A percentile compares a stretch with the other conserved stretches of the same genome.
Conservation (phyloP, 2,329 filamentous ascomycete genomes). For the Aulographum hederae region DNA sequence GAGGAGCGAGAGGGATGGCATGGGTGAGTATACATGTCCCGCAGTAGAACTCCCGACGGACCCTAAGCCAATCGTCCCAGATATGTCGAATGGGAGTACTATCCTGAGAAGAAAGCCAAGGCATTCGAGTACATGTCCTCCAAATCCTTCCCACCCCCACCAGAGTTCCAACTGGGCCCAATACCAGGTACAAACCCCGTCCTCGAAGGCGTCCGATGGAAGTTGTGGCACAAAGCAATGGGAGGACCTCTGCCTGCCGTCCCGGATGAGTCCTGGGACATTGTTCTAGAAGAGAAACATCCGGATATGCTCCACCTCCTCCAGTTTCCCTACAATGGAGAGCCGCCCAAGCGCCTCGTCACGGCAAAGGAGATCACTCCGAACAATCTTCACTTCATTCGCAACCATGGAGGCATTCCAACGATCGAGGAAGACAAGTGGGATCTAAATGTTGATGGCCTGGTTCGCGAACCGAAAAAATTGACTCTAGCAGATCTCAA, state of each 20-base stretch:
- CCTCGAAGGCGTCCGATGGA: constrained; percentile 26
- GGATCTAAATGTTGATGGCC: constrained; percentile 37
- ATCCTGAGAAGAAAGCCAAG: constrained; percentile 46
- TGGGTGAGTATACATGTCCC: constrained; percentile 14
- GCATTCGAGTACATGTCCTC: constrained; percentile 34
- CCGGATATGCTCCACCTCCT: constrained; percentile 29
- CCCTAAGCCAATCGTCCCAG: constrained; percentile 8
- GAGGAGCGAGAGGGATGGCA: constrained; percentile 29
- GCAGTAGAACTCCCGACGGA: neutral
- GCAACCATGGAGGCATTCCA: constrained; percentile 57
- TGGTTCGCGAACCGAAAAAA: constrained; percentile 38
- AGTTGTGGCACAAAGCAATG: constrained; percentile 26
- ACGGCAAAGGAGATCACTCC: constrained; percentile 38
- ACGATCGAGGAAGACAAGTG: constrained; percentile 30
- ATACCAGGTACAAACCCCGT: constrained; percentile 25
- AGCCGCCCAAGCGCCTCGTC: constrained; percentile 32
- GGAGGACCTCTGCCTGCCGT: constrained; percentile 21
- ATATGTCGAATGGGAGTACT: constrained; percentile 53
- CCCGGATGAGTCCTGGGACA: constrained; percentile 35
- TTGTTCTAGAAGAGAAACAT: constrained; percentile 24
- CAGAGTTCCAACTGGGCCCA: constrained; percentile 24
- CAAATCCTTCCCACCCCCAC: constrained; percentile 14
- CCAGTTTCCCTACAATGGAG: constrained; percentile 29
- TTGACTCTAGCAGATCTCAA: constrained; percentile 42
- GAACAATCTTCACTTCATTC: constrained; percentile 46